These are phyloP conservation scores for Cladosporium cucumerinum DNA, from an alignment of 2,329 filamentous ascomycete genomes.

Conservation along the genomic window DNA sequence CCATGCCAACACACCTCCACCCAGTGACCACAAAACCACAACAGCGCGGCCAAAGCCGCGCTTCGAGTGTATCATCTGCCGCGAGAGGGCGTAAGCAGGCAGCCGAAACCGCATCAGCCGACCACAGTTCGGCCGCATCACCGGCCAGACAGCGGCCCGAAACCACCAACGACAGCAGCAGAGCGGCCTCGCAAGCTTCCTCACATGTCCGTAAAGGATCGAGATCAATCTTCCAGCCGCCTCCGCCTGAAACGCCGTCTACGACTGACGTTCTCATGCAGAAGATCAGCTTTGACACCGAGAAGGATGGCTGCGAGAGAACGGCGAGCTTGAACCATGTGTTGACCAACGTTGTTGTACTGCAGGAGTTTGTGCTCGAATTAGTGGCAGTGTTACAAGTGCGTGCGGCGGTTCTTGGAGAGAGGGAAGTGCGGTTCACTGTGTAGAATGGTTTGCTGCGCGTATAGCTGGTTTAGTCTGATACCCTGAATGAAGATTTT, in stretches of 20 bases:
- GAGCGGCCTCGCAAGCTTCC: slow-evolving; percentile 18
- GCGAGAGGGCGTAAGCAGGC: slow-evolving; percentile 21
- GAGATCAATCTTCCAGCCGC: slow-evolving; percentile 30
- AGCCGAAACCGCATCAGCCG: slow-evolving; percentile 19
- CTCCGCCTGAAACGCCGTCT: slow-evolving; percentile 34
- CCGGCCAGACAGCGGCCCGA: slow-evolving; percentile 12
- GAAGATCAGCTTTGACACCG: slow-evolving; percentile 24
- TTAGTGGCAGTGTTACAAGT: slow-evolving; percentile 48
- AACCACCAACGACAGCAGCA: background rate
- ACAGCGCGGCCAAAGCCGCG: slow-evolving; percentile 21
- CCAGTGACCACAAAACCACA: slow-evolving; percentile 1
- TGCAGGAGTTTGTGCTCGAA: slow-evolving; percentile 51
- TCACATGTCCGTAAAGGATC: slow-evolving; percentile 4
- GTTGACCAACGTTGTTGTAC: slow-evolving; percentile 48
- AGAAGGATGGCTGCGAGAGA: slow-evolving; percentile 25
- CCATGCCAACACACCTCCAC: slow-evolving; percentile 15
- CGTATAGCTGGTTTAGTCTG: background rate
- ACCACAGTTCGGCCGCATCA: slow-evolving; percentile 18
- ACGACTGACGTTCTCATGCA: slow-evolving; percentile 36
- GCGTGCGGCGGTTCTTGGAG: slow-evolving; percentile 45
- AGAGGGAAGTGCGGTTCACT: slow-evolving; percentile 36
- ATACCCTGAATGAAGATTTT: background rate
- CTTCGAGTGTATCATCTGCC: slow-evolving; percentile 24
- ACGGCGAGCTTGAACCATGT: slow-evolving; percentile 47
- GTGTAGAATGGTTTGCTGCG: background rate